Conservation (phyloP, 2,329 filamentous ascomycete species). For the Trichoderma polysporum region DNA sequence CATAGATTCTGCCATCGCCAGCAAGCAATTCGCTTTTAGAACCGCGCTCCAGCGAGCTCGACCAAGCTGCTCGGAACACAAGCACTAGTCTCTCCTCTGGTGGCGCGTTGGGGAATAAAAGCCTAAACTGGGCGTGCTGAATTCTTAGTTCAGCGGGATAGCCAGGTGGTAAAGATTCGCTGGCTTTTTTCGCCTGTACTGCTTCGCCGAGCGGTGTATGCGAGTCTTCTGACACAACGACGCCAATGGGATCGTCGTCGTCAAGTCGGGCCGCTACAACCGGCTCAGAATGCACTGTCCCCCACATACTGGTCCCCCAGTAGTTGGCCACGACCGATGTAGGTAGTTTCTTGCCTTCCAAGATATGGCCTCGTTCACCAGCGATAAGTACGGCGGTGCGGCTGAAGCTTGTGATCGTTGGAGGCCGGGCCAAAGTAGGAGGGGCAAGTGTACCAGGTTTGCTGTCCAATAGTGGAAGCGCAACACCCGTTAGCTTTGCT, state of each 20-base stretch:
- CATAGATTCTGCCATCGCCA: slow-evolving; percentile 74
- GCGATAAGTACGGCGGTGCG: slow-evolving; percentile 79
- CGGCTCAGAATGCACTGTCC: slow-evolving; percentile 31
- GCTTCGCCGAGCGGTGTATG: slow-evolving; percentile 32
- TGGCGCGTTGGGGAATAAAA: slow-evolving; percentile 81
- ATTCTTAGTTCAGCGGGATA: slow-evolving; percentile 81
- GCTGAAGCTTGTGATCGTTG: slow-evolving; percentile 81
- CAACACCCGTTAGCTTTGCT: slow-evolving; percentile 32
- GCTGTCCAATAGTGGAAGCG: slow-evolving; percentile 44
- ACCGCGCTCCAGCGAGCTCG: slow-evolving; percentile 47
- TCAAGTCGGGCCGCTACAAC: slow-evolving; percentile 35
- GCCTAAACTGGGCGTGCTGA: slow-evolving; percentile 89
- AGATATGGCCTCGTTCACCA: slow-evolving; percentile 69
- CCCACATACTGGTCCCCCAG: slow-evolving; percentile 87
- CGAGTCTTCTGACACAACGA: slow-evolving; percentile 38
- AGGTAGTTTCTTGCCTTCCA: slow-evolving; percentile 70
- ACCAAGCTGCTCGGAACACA: slow-evolving; percentile 91
- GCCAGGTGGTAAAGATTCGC: slow-evolving; percentile 64
- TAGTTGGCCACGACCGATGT: slow-evolving; percentile 88
- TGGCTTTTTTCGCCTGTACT: slow-evolving; percentile 30
- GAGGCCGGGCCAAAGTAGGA: slow-evolving; percentile 77
- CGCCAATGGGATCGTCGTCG: slow-evolving; percentile 44
- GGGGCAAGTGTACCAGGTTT: slow-evolving; percentile 70
- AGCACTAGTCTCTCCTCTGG: slow-evolving; percentile 79
- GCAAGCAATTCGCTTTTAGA: slow-evolving; percentile 50